These are phyloP conservation scores for Monosporascus sp. DNA, from an alignment of 2,329 filamentous ascomycete species.

Conservation along the genomic window DNA sequence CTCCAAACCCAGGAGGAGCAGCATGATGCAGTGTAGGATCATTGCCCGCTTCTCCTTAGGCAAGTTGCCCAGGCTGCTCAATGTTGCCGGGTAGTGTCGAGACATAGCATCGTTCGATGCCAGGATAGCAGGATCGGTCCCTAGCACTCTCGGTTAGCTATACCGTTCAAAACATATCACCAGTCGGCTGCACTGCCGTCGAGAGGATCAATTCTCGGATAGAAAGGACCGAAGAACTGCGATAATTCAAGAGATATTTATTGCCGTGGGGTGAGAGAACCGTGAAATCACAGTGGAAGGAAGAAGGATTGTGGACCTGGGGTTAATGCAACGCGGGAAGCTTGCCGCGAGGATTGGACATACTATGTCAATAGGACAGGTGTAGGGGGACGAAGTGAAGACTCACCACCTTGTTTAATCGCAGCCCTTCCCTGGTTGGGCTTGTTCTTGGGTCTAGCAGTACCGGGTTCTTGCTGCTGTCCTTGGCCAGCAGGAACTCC, in stretches of 20 bases:
- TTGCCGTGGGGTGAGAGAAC: too few species aligned
- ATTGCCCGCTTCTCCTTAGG: conserved; percentile 57
- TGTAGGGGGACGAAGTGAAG: conserved; percentile 14
- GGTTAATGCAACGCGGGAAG: background rate
- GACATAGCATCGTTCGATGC: conserved; percentile 43
- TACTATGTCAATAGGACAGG: conserved; percentile 10
- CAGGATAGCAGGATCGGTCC: conserved; percentile 29
- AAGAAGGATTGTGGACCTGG: background rate
- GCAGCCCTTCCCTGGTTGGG: conserved; percentile 27
- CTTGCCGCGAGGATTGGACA: background rate
- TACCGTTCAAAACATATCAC: conserved; percentile 22
- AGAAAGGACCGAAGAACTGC: too few species aligned
- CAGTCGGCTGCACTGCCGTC: background rate
- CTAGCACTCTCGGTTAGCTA: conserved; percentile 22
- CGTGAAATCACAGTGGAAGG: too few species aligned
- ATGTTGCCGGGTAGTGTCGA: conserved; percentile 51
- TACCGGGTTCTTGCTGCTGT: conserved; percentile 18
- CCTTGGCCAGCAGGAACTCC: conserved; percentile 19
- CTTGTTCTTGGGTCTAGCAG: conserved; percentile 31
- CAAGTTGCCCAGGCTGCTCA: conserved; percentile 56
- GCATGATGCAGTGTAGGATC: conserved; percentile 65
- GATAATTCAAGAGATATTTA: too few species aligned
- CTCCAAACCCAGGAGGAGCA: conserved; percentile 71
- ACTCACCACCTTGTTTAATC: conserved; percentile 30
- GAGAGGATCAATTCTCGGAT: too few species aligned